Percentiles rank a stretch among this genome's conserved stretches.
phyloP scores from a whole-genome alignment of 1,284 basidiomycete species.

The Leccinum proximum region DNA sequence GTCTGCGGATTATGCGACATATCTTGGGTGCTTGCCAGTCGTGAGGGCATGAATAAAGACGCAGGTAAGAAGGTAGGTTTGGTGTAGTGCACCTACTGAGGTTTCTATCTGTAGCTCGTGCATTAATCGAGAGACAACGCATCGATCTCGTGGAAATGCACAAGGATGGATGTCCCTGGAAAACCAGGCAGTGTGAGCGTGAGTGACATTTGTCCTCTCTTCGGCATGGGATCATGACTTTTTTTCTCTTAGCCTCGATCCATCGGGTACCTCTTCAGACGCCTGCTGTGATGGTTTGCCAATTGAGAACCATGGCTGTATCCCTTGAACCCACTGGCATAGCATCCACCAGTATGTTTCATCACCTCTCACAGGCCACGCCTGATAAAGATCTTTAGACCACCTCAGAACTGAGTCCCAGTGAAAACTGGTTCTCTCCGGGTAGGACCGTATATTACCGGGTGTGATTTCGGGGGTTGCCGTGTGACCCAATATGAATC shows the following conservation, averaged over 20 bases:
- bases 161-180: conserved; percentile 82
- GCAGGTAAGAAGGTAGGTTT: conserved; percentile 57
- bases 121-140: conserved; percentile 70
- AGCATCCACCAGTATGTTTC: conserved; percentile 65
- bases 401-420: conserved; percentile 36
- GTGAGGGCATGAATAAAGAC: conserved; percentile 65
- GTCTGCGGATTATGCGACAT: conserved; percentile 65
- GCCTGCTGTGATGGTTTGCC: conserved; percentile 54
- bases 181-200: conserved; percentile 74
- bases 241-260: conserved; percentile 50
- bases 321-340: conserved; percentile 55
- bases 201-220: conserved; percentile 14
- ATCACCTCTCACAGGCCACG: background rate
- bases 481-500: too few species aligned
- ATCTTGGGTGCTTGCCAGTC: conserved; percentile 68
- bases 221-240: conserved; percentile 6
- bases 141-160: conserved; percentile 61
- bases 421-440: too few species aligned
- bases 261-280: conserved; percentile 72
- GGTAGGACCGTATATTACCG: too few species aligned
- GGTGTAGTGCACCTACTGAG: conserved; percentile 16
- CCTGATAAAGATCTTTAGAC: conserved; percentile 33
- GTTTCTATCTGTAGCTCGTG: conserved; percentile 43
- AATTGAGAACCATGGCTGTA: conserved; percentile 54
- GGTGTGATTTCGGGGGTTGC: too few species aligned